Evolutionary conservation across 176 grass and related monocot genomes (phyloP).

Genomic region (Rhynchospora breviuscula): DNA sequence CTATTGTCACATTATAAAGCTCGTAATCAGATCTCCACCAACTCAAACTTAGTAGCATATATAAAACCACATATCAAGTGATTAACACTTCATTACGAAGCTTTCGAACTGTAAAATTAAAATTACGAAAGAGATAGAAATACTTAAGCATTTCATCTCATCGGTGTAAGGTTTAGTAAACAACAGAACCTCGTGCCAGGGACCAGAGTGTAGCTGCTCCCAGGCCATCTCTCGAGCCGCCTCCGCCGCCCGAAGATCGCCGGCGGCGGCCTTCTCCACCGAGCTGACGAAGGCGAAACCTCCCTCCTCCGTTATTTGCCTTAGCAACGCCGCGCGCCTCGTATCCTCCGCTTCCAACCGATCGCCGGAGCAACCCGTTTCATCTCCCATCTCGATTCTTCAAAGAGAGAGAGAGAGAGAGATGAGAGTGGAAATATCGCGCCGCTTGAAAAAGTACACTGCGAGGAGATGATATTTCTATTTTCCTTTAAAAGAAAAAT

Average conservation of each 20-base stretch:
- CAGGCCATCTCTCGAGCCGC: constrained; percentile 91
- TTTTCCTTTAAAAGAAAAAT: background rate
- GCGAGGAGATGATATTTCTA: background rate
- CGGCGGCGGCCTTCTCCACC: constrained; percentile 65
- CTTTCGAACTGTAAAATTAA: constrained; percentile 15
- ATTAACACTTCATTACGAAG: constrained; percentile 6
- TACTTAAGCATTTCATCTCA: background rate
- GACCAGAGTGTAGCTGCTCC: constrained; percentile 91
- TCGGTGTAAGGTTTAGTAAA: background rate
- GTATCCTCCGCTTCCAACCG: background rate
- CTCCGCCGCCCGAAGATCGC: constrained; percentile 77
- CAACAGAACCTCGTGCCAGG: constrained; percentile 39
- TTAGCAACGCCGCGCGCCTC: constrained; percentile 50
- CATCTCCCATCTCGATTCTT: constrained; percentile 15
- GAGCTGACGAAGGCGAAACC: constrained; percentile 89
- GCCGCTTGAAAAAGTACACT: background rate
- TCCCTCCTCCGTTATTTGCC: constrained; percentile 78
- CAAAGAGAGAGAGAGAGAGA: background rate
- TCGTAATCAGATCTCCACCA: background rate
- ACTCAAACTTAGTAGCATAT: background rate
- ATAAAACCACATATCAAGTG: constrained; percentile 2
- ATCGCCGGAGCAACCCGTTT: constrained; percentile 30
- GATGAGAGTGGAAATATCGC: background rate
- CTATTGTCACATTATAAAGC: background rate
- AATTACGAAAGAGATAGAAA: background rate